Percentiles rank a stretch among this genome's conserved stretches.
Evolutionary conservation across 495 filamentous ascomycete species (phyloP).

Genomic region (Neurospora cerealis): DNA sequence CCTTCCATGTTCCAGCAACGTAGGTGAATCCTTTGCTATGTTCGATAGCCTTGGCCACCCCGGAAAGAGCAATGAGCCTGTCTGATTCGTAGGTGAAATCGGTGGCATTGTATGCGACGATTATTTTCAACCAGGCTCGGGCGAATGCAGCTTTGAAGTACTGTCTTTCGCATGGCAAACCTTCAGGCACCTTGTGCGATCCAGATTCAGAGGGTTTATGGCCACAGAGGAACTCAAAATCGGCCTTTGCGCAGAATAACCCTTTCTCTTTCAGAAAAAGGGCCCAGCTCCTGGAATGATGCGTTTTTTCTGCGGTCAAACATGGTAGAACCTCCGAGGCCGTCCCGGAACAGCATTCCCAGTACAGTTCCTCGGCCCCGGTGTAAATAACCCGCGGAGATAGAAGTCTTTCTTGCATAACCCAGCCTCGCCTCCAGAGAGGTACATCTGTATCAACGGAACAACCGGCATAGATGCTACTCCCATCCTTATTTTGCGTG

Average conservation of each 20-base stretch:
- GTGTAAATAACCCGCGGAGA: neutral
- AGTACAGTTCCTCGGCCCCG: accelerated
- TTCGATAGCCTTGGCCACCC: slow-evolving; percentile 8
- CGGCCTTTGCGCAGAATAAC: no score
- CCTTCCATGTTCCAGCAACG: slow-evolving; percentile 11
- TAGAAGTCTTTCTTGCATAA: neutral
- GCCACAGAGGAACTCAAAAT: neutral
- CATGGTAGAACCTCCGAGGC: neutral
- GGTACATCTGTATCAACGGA: no score
- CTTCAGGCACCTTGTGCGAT: neutral
- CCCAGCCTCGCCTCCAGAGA: neutral
- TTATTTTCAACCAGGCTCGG: neutral
- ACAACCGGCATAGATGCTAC: neutral
- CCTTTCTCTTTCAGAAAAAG: no score
- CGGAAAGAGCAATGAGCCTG: slow-evolving; percentile 12
- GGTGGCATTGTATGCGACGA: no score
- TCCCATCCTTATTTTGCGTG: neutral
- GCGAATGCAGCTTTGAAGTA: neutral
- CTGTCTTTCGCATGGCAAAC: neutral
- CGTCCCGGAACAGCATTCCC: neutral
- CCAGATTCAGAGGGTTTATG: accelerated
- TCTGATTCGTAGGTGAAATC: slow-evolving; percentile 11
- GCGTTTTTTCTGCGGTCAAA: no score
- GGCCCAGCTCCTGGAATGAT: no score
- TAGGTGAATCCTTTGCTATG: slow-evolving; percentile 5